Evolutionary conservation across 1,284 basidiomycete species (phyloP), one percentile per base, ranked within the genome.

Genomic region (Malassezia restricta): DNA sequence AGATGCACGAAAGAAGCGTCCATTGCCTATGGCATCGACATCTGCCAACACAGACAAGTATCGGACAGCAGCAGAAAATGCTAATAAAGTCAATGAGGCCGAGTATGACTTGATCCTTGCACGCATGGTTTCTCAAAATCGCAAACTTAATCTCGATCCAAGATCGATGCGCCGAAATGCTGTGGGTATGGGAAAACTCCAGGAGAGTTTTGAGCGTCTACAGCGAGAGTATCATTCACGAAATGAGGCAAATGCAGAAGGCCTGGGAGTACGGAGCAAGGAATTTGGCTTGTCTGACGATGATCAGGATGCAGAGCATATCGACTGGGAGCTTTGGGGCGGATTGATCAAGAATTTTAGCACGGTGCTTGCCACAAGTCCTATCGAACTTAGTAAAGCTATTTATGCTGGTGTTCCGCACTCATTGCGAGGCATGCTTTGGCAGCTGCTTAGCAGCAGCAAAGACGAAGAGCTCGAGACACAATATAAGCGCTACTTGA

Each of bases 401-500:
- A 98, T 99, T 54, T 89, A 94, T 65, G 80, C 79, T 51, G 92
- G 92, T 1, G 89, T 99, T 31, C 94, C 91, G 1, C 77, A 82
- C 33, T 80, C 83, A 0, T 74, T 89, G 37, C 81, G 91, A 42
- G 91, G 91, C 20, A 91, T 95, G 83, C 84, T 94, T 76, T 98
- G 92, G 92, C 92, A 98, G 74, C 79, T 96, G 73, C 95, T 98
- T 90, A 88, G 55, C 45, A 49, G 87, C 85, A 28, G 87, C 87
- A 6, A 99, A 75, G 88, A 95, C 64, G 77, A 79, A 6, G 84
- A 85, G 61, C 78, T 96, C 20, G 94, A 98, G 75, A 79, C 79
- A 54, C 81, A 83, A 14, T 99, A 98, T 75, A 77, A 90, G 40
- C 52, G 57, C 39, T 77, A 95, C 20, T 75, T 98, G 47, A 92